Evolutionary conservation across 225 moss, liverwort and hornwort species (phyloP).

Genomic region (Climacium dendroides): DNA sequence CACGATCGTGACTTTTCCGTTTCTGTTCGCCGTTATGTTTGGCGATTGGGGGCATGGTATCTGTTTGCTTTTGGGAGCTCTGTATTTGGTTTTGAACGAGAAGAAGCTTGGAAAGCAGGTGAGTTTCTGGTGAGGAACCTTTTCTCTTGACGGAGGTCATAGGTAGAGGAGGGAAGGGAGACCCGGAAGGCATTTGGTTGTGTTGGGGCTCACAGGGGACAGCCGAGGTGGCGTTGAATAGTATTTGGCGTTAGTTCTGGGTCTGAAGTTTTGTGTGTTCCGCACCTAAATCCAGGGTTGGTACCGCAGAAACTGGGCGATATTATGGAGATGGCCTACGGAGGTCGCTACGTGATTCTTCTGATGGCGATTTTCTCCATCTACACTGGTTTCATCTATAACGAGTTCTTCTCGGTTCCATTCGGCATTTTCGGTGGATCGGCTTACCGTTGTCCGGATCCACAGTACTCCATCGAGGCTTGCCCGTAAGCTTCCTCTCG

Average conservation of each 20-base stretch:
- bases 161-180: neutral
- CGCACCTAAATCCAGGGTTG: neutral
- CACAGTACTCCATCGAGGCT: neutral
- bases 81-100: constrained; percentile 61
- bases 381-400: constrained; percentile 90
- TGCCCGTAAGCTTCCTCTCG: constrained; percentile 53
- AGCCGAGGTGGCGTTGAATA: neutral
- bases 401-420: constrained; percentile 93
- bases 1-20: constrained; percentile 91
- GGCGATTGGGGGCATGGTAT: constrained; percentile 99
- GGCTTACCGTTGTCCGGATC: constrained; percentile 68
- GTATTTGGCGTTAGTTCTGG: neutral
- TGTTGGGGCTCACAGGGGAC: neutral
- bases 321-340: constrained; percentile 98
- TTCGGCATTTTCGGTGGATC: constrained; percentile 44
- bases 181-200: neutral
- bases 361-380: constrained; percentile 97
- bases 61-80: constrained; percentile 55
- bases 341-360: constrained; percentile 90
- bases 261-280: neutral
- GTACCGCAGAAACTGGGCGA: constrained; percentile 81
- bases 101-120: constrained; percentile 79
- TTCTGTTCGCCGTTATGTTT: constrained; percentile 98
- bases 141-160: too few relatives aligned
- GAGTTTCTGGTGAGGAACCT: neutral